A percentile compares a stretch with the other conserved stretches of the same genome.
phyloP scores from a whole-genome alignment of 2,329 filamentous ascomycete genomes.

The Xylogone sp. region DNA sequence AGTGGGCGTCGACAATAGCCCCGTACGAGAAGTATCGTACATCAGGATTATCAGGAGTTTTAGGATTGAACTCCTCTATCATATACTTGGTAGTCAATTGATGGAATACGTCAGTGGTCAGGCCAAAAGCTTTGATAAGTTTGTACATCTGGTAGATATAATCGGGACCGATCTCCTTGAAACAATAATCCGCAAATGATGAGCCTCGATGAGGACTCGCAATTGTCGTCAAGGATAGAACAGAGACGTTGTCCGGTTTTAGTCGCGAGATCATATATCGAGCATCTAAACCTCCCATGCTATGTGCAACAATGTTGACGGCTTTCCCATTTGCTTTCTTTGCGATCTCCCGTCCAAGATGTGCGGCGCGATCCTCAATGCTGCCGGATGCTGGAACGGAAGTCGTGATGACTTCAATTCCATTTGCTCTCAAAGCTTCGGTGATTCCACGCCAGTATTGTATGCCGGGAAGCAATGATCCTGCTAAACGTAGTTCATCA shows the following conservation, averaged over 20 bases:
- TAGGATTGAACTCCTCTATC: conserved; percentile 54
- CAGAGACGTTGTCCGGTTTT: conserved; percentile 40
- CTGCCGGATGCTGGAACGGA: conserved; percentile 57
- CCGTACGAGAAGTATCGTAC: conserved; percentile 63
- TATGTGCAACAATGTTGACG: conserved; percentile 75
- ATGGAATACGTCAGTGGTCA: conserved; percentile 56
- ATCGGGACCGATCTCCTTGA: conserved; percentile 41
- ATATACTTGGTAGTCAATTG: conserved; percentile 60
- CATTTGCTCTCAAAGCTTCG: conserved; percentile 50
- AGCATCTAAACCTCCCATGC: conserved; percentile 63
- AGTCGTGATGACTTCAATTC: conserved; percentile 54
- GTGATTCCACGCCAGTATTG: conserved; percentile 65
- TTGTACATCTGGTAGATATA: conserved; percentile 53
- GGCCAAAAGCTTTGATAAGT: conserved; percentile 44
- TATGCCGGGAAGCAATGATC: conserved; percentile 47
- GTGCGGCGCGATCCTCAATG: conserved; percentile 56
- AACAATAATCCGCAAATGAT: conserved; percentile 50
- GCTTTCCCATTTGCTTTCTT: conserved; percentile 42
- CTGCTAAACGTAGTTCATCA: conserved; percentile 49
- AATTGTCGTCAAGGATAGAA: conserved; percentile 34
- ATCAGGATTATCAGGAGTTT: conserved; percentile 46
- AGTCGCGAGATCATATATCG: conserved; percentile 61
- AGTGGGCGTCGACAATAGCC: conserved; percentile 51
- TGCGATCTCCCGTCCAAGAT: conserved; percentile 52
- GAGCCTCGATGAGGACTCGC: conserved; percentile 33